Base-by-base conservation (phyloP, 192 early-diverging fungal species). In the Gigaspora rosea region DNA sequence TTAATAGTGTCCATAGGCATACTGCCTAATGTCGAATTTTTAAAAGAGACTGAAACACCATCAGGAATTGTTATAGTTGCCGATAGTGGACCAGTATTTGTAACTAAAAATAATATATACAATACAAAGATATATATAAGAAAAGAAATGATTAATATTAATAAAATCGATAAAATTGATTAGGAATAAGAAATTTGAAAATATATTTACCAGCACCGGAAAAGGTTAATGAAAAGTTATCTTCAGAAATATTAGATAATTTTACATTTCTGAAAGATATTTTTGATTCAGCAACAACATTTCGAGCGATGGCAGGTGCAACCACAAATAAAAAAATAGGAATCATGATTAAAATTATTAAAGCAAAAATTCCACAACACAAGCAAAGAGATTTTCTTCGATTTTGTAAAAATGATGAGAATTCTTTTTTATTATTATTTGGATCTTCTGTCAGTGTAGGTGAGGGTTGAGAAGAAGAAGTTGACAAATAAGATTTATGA, bases 271-370 rank as follows among this genome's bases (percentile, higher is more conserved):
- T 67, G 56, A 84, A 84, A 20, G 69, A 57, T 63, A 89, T 81
- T 57, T 65, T 64, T 56, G 81, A 76, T 41, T 83, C 70, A 69
- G 87, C 86, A 52, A 88, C 73, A 61, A 80, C 80, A 9, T 32
- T 41, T 78, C 89, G 87, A 32, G 86, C 85, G 49, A 90, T 82
- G 63, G 82, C 81, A 32, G 89, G 88, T 73, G 88, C 80, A 62
- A 85, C 77, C 3, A 90, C 88, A 61, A 88, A 88, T 36, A 89
- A 69, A 27, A 79, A 75, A 4, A 90, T 48, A 35, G 81, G 83
- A 9, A 89, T 82, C 9, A 86, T 76, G 35, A 88, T 83, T 20
- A 83, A 78, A n/a, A 84, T 47, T 33, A 85, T 49, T 49, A 90
- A 80, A n/a, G 85, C 77, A 8, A 78, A 83, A 71, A 86, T 64